Conservation (phyloP, 805 yeast species). For the Priceomyces medius region DNA sequence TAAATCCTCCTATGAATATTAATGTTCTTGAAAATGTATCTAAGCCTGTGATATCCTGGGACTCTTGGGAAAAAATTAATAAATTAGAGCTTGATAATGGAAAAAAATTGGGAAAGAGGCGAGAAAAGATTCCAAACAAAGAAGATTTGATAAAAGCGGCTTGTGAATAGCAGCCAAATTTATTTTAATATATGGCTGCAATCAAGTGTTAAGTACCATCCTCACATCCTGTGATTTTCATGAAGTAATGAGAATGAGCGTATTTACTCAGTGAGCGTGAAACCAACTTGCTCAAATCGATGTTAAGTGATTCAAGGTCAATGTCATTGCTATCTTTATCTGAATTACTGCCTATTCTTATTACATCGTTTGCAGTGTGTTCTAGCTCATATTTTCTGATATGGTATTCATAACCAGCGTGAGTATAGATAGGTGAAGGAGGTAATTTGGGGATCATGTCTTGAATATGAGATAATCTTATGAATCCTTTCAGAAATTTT, state of each 20-base stretch:
- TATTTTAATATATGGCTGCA: no score
- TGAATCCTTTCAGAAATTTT: constrained; percentile 38
- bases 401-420: constrained; percentile 52
- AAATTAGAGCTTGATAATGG: constrained; percentile 54
- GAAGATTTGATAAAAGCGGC: constrained; percentile 49
- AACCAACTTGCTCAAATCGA: constrained; percentile 16
- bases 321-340: background rate
- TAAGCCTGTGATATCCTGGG: constrained; percentile 50
- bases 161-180: constrained; percentile 15
- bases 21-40: constrained; percentile 12
- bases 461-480: constrained; percentile 55
- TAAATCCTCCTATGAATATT: constrained; percentile 20
- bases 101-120: constrained; percentile 44
- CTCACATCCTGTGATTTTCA: constrained; percentile 30
- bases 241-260: constrained; percentile 33
- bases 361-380: constrained; percentile 23
- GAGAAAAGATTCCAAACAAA: constrained; percentile 54
- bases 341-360: constrained; percentile 9
- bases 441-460: constrained; percentile 65
- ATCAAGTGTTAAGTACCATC: constrained; percentile 6
- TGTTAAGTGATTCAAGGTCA: background rate
- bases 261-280: constrained; percentile 23
- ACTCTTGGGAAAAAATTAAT: constrained; percentile 63
- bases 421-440: constrained; percentile 43
- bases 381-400: constrained; percentile 43